Percentiles rank a stretch among this genome's conserved stretches.
Evolutionary conservation across 768 basidiomycete species (phyloP).

Genomic region (Favolaschia claudopus): DNA sequence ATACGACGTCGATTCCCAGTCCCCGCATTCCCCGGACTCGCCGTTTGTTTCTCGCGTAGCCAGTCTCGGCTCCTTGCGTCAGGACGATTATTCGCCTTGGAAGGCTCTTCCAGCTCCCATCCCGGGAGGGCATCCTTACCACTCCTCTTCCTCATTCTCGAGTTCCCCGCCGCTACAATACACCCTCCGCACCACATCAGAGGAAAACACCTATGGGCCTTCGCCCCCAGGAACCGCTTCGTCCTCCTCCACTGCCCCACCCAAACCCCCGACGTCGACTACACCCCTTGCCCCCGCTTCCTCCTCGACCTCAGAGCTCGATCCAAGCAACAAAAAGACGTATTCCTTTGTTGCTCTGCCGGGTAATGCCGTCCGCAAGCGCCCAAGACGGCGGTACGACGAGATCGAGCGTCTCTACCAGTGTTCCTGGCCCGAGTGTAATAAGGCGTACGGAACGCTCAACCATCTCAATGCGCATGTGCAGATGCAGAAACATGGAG

Average conservation of each 20-base stretch:
- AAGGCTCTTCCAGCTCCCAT: constrained; percentile 35
- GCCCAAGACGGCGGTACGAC: constrained; percentile 87
- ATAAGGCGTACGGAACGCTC: constrained; percentile 91
- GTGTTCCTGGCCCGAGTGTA: constrained; percentile 81
- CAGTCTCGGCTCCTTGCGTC: constrained; percentile 53
- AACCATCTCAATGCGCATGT: constrained; percentile 99
- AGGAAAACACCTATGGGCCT: constrained; percentile 62
- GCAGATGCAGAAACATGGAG: constrained; percentile 96
- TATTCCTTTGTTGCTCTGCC: constrained; percentile 86
- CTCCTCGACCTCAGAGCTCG: constrained; percentile 15
- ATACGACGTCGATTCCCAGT: constrained; percentile 40
- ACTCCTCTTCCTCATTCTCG: constrained; percentile 50
- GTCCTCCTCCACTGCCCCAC: constrained; percentile 51
- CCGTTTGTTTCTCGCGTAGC: constrained; percentile 55
- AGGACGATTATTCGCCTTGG: constrained; percentile 44
- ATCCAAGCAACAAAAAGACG: constrained; percentile 64
- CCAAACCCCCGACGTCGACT: constrained; percentile 35
- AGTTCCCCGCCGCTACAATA: constrained; percentile 46
- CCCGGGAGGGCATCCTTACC: constrained; percentile 61
- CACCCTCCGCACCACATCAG: constrained; percentile 47
- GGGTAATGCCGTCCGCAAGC: constrained; percentile 82
- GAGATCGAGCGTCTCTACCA: constrained; percentile 95
- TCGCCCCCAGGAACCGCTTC: constrained; percentile 71
- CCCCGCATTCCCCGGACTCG: constrained; percentile 41
- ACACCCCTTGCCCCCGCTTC: constrained; percentile 26